Evolutionary conservation across 2,329 filamentous ascomycete species (phyloP).

Genomic region (Colletotrichum caudatum): DNA sequence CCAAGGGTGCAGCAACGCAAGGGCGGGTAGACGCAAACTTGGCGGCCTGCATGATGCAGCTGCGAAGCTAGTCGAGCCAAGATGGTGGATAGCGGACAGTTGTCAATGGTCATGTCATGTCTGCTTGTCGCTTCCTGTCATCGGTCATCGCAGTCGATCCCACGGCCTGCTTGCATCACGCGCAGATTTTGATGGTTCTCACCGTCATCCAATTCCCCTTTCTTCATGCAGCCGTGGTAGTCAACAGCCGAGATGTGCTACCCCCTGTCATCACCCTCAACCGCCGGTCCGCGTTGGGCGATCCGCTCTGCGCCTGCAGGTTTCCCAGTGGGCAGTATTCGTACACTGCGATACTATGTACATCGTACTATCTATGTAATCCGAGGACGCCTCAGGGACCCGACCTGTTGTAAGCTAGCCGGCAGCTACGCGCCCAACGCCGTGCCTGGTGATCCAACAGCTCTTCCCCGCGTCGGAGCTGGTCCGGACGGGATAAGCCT

Average conservation of each 20-base stretch:
- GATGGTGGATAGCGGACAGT: neutral
- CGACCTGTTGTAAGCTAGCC: neutral
- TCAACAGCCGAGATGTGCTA: slow-evolving; percentile 26
- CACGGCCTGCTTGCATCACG: neutral
- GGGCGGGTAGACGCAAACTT: slow-evolving; percentile 15
- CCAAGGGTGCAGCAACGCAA: neutral
- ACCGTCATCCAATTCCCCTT: slow-evolving; percentile 6
- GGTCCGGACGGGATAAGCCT: slow-evolving; percentile 19
- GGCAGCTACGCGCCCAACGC: slow-evolving; percentile 20
- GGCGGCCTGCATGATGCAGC: neutral
- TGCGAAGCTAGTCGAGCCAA: neutral
- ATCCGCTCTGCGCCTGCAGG: slow-evolving; percentile 19
- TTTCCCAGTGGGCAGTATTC: neutral
- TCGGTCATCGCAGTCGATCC: neutral
- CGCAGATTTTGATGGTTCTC: slow-evolving; percentile 2
- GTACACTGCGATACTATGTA: no score
- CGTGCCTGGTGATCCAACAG: neutral
- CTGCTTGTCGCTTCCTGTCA: neutral
- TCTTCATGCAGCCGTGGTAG: slow-evolving; percentile 21
- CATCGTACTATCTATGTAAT: neutral
- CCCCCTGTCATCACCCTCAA: slow-evolving; percentile 25
- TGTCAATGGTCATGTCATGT: neutral
- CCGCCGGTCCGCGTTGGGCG: slow-evolving; percentile 23
- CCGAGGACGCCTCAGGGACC: neutral
- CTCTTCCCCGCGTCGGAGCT: slow-evolving; percentile 26